Conservation (phyloP, 202 grass and related monocot species). For the Panicum hallii region DNA sequence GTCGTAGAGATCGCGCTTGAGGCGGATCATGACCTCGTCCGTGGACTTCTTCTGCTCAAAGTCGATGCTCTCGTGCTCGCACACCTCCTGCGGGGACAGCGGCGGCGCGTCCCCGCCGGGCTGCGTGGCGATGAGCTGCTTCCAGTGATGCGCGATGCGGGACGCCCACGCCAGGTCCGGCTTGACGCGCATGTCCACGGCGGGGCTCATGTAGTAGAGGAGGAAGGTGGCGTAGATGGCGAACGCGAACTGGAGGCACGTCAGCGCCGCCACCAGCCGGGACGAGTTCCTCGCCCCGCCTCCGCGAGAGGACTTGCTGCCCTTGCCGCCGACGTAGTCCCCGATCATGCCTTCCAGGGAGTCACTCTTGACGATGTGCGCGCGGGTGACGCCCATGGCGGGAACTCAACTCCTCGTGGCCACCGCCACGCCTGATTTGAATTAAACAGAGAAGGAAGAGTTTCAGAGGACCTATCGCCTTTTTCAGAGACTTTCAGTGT, state of each 20-base stretch:
- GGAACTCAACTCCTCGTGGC: conserved; percentile 4
- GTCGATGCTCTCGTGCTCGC: conserved; percentile 89
- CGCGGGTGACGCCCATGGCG: conserved; percentile 68
- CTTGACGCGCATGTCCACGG: conserved; percentile 71
- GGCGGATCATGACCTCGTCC: conserved; percentile 74
- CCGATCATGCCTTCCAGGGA: conserved; percentile 69
- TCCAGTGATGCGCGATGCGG: conserved; percentile 77
- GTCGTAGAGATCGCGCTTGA: conserved; percentile 90
- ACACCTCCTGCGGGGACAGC: conserved; percentile 63
- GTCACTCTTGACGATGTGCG: conserved; percentile 59
- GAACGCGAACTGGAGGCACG: conserved; percentile 84
- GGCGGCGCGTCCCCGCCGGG: background rate
- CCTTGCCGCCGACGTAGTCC: conserved; percentile 70
- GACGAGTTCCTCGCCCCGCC: conserved; percentile 46
- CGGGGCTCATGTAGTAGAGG: conserved; percentile 93
- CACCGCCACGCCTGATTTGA: conserved; percentile 1
- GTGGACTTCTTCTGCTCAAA: conserved; percentile 95
- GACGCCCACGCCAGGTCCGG: conserved; percentile 83
- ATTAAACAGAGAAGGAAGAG: background rate
- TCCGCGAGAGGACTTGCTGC: conserved; percentile 16
- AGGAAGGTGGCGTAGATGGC: conserved; percentile 97
- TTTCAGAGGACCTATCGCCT: background rate
- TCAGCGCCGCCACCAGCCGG: conserved; percentile 63
- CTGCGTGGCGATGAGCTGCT: conserved; percentile 57
- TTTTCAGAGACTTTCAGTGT: background rate